Evolutionary conservation across 345 rosid genomes (phyloP).

Genomic region (Raphanus raphanistrum): DNA sequence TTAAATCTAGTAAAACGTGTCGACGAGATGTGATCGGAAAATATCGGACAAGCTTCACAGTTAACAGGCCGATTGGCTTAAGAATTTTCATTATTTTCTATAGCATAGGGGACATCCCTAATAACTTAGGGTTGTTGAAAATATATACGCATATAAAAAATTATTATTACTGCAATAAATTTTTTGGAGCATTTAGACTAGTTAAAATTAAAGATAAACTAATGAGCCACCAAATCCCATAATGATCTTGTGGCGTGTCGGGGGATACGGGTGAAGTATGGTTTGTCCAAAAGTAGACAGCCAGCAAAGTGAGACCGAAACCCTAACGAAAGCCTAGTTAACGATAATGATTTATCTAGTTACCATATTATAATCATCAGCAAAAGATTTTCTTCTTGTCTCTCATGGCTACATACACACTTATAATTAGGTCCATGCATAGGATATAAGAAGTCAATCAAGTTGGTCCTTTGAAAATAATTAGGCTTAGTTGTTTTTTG

Average conservation of each 20-base stretch:
- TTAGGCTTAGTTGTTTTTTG: neutral
- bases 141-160: constrained; percentile 7
- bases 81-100: constrained; percentile 1
- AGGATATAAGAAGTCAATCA: constrained; percentile 30
- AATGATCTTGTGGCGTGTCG: constrained; percentile 38
- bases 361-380: constrained; percentile 6
- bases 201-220: constrained; percentile 6
- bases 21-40: neutral
- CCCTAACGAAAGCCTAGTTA: constrained; percentile 24
- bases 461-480: constrained; percentile 24
- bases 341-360: neutral
- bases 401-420: constrained; percentile 7
- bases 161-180: constrained; percentile 4
- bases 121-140: constrained; percentile 29
- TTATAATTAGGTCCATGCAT: constrained; percentile 22
- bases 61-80: constrained; percentile 26
- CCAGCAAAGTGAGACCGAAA: constrained; percentile 32
- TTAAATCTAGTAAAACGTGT: constrained; percentile 30
- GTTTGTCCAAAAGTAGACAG: constrained; percentile 42
- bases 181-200: constrained; percentile 2
- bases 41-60: constrained; percentile 21
- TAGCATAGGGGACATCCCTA: constrained; percentile 29
- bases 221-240: constrained; percentile 33
- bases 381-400: constrained; percentile 9
- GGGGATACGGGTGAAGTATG: constrained; percentile 36